Conservation (phyloP, 345 rosid genomes). For the Carallia brachiata region DNA sequence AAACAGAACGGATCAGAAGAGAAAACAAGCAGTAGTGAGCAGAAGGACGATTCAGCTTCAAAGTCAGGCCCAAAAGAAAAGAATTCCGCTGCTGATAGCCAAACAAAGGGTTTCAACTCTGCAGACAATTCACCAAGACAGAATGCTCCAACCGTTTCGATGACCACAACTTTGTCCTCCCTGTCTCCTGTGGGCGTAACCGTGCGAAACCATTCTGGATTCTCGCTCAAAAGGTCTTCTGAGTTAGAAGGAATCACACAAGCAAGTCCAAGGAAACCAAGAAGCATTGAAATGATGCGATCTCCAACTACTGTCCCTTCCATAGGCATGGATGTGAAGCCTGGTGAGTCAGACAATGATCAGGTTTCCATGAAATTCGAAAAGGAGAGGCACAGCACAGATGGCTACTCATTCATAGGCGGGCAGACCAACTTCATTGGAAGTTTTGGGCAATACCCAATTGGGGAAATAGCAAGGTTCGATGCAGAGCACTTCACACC, state of each 20-base stretch:
- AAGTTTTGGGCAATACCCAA: slow-evolving; percentile 86
- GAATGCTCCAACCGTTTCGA: slow-evolving; percentile 40
- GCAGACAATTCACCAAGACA: slow-evolving; percentile 34
- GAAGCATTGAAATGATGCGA: slow-evolving; percentile 53
- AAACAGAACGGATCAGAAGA: slow-evolving; percentile 64
- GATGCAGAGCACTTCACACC: slow-evolving; percentile 71
- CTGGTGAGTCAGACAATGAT: slow-evolving; percentile 40
- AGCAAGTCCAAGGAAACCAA: slow-evolving; percentile 74
- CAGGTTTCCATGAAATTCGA: slow-evolving; percentile 56
- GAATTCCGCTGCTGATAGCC: slow-evolving; percentile 32
- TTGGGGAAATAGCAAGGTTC: slow-evolving; percentile 75
- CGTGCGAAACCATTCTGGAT: slow-evolving; percentile 49
- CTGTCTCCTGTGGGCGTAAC: slow-evolving; percentile 45
- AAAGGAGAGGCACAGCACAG: slow-evolving; percentile 57
- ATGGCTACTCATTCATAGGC: slow-evolving; percentile 78
- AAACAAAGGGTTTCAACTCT: slow-evolving; percentile 35
- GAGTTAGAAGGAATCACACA: slow-evolving; percentile 75
- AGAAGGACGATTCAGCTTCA: slow-evolving; percentile 53
- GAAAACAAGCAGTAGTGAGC: slow-evolving; percentile 57
- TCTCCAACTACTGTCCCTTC: slow-evolving; percentile 43
- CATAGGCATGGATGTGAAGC: slow-evolving; percentile 48
- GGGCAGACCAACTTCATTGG: slow-evolving; percentile 64
- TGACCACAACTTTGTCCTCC: slow-evolving; percentile 35
- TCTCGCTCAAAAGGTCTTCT: slow-evolving; percentile 54
- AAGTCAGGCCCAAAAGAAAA: slow-evolving; percentile 57